Evolutionary conservation across 495 filamentous ascomycete species (phyloP).

Genomic region (Xylaria palmicola): DNA sequence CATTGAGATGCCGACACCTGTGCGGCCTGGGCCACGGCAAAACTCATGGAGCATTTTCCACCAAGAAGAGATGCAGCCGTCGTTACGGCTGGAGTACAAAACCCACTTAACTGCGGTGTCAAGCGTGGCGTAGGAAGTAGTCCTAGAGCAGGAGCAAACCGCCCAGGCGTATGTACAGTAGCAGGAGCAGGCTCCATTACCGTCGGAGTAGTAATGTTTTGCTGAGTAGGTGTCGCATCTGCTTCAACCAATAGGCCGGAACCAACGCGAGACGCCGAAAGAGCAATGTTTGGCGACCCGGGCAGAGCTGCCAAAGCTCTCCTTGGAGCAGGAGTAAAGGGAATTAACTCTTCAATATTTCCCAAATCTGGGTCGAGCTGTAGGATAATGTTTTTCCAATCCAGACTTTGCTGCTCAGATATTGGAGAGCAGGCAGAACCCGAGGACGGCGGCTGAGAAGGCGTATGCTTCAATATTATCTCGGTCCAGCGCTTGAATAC

Average conservation of each 20-base stretch:
- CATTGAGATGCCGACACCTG: slow-evolving; percentile 56
- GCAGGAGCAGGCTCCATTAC: slow-evolving; percentile 61
- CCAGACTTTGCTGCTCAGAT: slow-evolving; percentile 47
- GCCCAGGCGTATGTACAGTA: slow-evolving; percentile 51
- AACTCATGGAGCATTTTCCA: slow-evolving; percentile 62
- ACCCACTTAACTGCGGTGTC: slow-evolving; percentile 72
- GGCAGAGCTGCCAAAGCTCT: slow-evolving; percentile 34
- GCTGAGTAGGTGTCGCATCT: slow-evolving; percentile 49
- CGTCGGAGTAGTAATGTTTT: slow-evolving; percentile 47
- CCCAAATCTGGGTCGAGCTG: slow-evolving; percentile 73
- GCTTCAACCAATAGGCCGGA: neutral
- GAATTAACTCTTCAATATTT: slow-evolving; percentile 53
- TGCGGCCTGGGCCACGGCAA: slow-evolving; percentile 76
- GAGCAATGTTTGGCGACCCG: slow-evolving; percentile 30
- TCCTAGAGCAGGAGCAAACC: slow-evolving; percentile 53
- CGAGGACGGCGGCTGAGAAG: slow-evolving; percentile 61
- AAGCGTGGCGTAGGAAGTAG: slow-evolving; percentile 76
- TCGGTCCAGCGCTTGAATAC: slow-evolving; percentile 92
- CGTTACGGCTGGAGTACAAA: slow-evolving; percentile 91
- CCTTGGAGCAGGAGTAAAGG: slow-evolving; percentile 26
- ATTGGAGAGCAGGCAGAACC: slow-evolving; percentile 43
- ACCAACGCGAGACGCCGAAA: slow-evolving; percentile 27
- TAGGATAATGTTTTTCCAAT: slow-evolving; percentile 79
- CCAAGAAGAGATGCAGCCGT: slow-evolving; percentile 54
- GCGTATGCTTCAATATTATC: slow-evolving; percentile 81